Conservation (phyloP, 208 protist genomes). For the Leishmania amazonensis region DNA sequence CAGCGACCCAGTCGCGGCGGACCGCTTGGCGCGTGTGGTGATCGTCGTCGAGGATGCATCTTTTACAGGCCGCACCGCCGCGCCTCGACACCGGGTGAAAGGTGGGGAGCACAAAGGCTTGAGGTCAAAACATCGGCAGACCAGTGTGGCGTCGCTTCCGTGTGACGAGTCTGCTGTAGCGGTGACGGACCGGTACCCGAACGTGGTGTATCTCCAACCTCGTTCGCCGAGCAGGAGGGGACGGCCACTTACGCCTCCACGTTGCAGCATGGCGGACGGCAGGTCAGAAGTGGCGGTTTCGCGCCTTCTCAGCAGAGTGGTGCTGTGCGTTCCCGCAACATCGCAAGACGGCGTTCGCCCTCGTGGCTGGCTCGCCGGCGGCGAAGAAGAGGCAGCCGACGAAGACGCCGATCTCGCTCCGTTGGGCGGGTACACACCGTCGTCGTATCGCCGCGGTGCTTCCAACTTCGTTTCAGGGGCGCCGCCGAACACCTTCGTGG, state of each 20-base stretch:
- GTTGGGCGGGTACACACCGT: background rate
- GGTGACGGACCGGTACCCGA: constrained; percentile 27
- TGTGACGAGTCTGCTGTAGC: constrained; percentile 14
- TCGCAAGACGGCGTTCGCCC: constrained; percentile 68
- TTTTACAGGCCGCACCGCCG: background rate
- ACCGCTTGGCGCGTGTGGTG: constrained; percentile 18
- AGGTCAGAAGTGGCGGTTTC: background rate
- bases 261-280: background rate
- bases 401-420: constrained; percentile 3
- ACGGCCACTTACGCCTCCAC: background rate
- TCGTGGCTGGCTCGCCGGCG: constrained; percentile 36
- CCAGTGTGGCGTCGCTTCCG: background rate
- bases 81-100: background rate
- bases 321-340: constrained; percentile 62
- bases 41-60: constrained; percentile 27
- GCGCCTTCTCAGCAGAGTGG: constrained; percentile 31
- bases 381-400: constrained; percentile 12
- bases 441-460: constrained; percentile 1
- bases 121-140: background rate
- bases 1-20: background rate
- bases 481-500: constrained; percentile 52
- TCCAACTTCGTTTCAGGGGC: background rate
- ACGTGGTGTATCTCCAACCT: constrained; percentile 15
- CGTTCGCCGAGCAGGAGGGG: background rate
- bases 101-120: background rate